Evolutionary conservation across 164 flowering plant genomes (phyloP), one percentile per base, ranked within the genome.

Genomic region (Santalum album): DNA sequence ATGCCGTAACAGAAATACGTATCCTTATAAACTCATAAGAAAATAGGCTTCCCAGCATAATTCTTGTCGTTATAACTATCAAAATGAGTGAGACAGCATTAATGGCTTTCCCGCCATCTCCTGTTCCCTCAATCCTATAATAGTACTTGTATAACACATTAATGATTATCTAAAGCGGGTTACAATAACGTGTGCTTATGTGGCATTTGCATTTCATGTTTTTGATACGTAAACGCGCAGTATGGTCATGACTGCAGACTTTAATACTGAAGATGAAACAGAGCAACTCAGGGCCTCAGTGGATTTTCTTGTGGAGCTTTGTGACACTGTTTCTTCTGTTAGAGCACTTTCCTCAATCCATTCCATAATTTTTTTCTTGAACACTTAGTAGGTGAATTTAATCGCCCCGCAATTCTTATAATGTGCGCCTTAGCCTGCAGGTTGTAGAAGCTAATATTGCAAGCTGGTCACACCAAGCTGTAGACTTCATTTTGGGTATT

Each of bases 381-480:
- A n/a, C 21, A 20, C 11, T 22, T 3, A 19, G 44, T 35, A 16
- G 35, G 2, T 49, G 9, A 29, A 9, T 29, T 4, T 4, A 9
- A 4, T 42, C 11, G 7, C n/a, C 45, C n/a, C 44, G 18, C 6
- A 3, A 39, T 27, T 53, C 42, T 20, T 0, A 47, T 58, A 6
- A 18, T 47, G 16, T 39, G 19, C 11, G 25, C 16, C 3, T 5
- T 44, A 20, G 40, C 51, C 53, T 69, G 56, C 73, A 86, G 92
- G 73, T 50, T n/a, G 71, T 64, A 56, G 68, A 73, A 16, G 54
- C 65, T 62, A 75, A 67, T 38, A 79, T 80, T 58, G 55, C 70
- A 35, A 80, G 77, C 54, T 81, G 80, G 86, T 78, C 83, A 25
- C 98, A 91, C 67, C 95, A 88, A 72, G 95, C 98, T 44, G 82